Percentiles rank a stretch among this genome's conserved stretches.
Evolutionary conservation across 2,329 filamentous ascomycete genomes (phyloP).

Genomic region (Hymenoscyphus repandus): DNA sequence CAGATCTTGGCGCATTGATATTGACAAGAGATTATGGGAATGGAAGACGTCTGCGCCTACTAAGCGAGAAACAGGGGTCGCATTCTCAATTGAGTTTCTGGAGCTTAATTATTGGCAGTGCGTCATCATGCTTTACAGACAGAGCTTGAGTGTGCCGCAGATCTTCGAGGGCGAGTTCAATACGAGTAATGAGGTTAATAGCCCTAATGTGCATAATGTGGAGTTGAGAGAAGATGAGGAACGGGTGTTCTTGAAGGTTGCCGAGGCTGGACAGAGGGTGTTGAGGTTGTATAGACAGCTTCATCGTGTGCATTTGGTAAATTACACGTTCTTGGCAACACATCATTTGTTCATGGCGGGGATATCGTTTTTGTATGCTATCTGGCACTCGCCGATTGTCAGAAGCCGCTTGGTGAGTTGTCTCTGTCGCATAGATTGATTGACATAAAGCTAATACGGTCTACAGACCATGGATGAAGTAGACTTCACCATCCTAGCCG

Average conservation of each 20-base stretch:
- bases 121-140: constrained; percentile 90
- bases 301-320: constrained; percentile 82
- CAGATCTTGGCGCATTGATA: constrained; percentile 80
- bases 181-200: constrained; percentile 59
- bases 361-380: constrained; percentile 92
- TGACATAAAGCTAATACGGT: constrained; percentile 23
- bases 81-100: constrained; percentile 83
- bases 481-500: constrained; percentile 92
- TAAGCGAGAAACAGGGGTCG: constrained; percentile 74
- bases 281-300: constrained; percentile 85
- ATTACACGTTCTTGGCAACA: constrained; percentile 92
- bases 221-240: constrained; percentile 80
- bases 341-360: constrained; percentile 98
- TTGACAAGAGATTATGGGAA: constrained; percentile 74
- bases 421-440: background rate
- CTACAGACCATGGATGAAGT: constrained; percentile 80
- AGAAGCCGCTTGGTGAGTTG: constrained; percentile 72
- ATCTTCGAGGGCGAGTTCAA: constrained; percentile 76
- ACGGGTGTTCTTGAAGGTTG: constrained; percentile 87
- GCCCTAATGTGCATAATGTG: constrained; percentile 54
- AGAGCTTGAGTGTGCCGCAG: constrained; percentile 80
- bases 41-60: constrained; percentile 84
- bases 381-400: constrained; percentile 92
- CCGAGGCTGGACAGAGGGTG: constrained; percentile 90
- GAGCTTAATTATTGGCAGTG: constrained; percentile 98